These are phyloP conservation scores for Drechslerella coelobrocha DNA, from an alignment of 2,329 filamentous ascomycete genomes.

Conservation along the genomic window DNA sequence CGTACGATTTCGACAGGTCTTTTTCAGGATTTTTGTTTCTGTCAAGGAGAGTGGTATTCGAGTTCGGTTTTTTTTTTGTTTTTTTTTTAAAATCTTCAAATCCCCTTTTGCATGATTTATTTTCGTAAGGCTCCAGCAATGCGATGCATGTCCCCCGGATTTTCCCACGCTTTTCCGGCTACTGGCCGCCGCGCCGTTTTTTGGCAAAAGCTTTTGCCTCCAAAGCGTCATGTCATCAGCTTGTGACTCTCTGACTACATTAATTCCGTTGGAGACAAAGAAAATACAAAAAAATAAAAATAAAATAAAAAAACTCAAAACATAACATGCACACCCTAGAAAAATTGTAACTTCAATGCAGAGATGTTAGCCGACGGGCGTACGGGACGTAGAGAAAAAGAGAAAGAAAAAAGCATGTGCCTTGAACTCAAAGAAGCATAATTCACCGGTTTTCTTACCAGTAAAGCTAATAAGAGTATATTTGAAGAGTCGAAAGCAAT, in stretches of 20 bases:
- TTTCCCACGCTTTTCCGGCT: slow-evolving; percentile 1
- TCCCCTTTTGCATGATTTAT: too few species aligned
- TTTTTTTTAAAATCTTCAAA: too few species aligned
- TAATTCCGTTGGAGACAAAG: too few species aligned
- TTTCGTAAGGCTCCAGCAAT: slow-evolving; percentile 1
- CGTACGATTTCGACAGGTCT: background rate
- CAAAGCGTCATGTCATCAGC: background rate
- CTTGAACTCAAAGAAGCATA: background rate
- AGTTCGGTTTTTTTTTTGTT: background rate
- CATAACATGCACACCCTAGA: too few species aligned
- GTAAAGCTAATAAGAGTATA: background rate
- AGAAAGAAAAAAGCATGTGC: too few species aligned
- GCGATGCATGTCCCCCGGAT: background rate
- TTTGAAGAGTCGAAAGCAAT: background rate
- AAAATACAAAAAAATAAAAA: too few species aligned
- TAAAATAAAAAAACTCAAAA: too few species aligned
- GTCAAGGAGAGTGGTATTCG: background rate
- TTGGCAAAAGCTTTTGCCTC: background rate
- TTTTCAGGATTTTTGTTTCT: too few species aligned
- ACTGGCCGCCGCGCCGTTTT: too few species aligned
- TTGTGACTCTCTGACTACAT: background rate
- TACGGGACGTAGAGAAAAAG: too few species aligned
- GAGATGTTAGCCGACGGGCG: background rate
- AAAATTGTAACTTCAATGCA: too few species aligned
- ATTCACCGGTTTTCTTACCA: background rate